Conservation (phyloP, 495 filamentous ascomycete genomes). For the Hyphodiscus hymeniophilus region DNA sequence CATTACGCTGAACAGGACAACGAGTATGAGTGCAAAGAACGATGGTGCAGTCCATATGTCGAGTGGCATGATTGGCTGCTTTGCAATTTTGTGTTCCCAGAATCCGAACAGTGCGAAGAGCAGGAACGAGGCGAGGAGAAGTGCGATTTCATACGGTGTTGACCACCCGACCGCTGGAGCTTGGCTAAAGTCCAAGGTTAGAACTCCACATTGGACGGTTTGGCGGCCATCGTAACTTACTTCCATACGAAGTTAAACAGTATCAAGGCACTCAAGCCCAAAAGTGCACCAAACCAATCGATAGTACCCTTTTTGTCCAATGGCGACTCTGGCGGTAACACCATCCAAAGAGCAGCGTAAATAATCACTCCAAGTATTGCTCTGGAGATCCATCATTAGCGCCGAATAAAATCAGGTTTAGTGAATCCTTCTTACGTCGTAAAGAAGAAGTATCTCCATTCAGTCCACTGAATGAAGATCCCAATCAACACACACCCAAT, state of each 20-base stretch:
- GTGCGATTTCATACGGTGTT: conserved; percentile 35
- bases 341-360: conserved; percentile 25
- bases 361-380: conserved; percentile 29
- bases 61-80: conserved; percentile 40
- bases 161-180: conserved; percentile 42
- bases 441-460: conserved; percentile 44
- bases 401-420: not conserved
- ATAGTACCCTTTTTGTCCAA: conserved; percentile 36
- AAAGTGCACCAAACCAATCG: conserved; percentile 40
- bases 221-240: conserved; percentile 34
- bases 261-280: conserved; percentile 37
- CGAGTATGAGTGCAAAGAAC: conserved; percentile 38
- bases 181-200: conserved; percentile 30
- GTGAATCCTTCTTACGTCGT: not conserved
- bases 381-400: conserved; percentile 13
- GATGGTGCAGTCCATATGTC: conserved; percentile 43
- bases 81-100: conserved; percentile 38
- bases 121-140: conserved; percentile 34
- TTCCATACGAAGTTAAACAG: conserved; percentile 50
- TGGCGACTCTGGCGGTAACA: conserved; percentile 33
- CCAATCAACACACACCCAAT: conserved; percentile 35
- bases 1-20: conserved; percentile 45
- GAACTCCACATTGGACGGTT: too few relatives aligned
- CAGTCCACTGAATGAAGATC: conserved; percentile 31
- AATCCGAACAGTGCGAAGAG: conserved; percentile 33